A percentile compares a stretch with the other conserved stretches of the same genome.
Conservation (phyloP, 2,329 filamentous ascomycete species). For the Curvularia hawaiiensis region DNA sequence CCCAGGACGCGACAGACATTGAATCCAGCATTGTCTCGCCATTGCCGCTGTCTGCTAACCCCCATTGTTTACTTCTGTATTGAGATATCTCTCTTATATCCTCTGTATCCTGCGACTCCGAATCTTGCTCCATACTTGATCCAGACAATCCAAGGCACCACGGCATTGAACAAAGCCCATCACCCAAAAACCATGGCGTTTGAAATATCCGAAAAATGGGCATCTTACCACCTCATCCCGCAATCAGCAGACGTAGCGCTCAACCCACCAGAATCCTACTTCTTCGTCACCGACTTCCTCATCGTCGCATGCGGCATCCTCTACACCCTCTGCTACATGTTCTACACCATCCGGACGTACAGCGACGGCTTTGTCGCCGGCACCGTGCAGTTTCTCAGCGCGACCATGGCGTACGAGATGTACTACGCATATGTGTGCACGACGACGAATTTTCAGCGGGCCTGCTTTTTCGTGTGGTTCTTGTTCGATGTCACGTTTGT, state of each 20-base stretch:
- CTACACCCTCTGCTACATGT: slow-evolving; percentile 50
- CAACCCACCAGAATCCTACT: slow-evolving; percentile 47
- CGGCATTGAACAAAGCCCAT: neutral
- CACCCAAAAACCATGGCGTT: slow-evolving; percentile 35
- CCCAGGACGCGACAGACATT: neutral
- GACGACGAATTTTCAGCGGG: slow-evolving; percentile 39
- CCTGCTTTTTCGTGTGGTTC: slow-evolving; percentile 48
- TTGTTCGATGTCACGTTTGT: slow-evolving; percentile 46
- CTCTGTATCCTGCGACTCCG: neutral
- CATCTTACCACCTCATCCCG: slow-evolving; percentile 56
- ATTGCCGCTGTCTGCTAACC: neutral
- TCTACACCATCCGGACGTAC: slow-evolving; percentile 47
- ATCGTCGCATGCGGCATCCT: slow-evolving; percentile 49
- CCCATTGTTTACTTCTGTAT: neutral
- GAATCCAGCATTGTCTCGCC: neutral
- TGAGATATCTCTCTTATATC: neutral
- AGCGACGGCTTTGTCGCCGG: slow-evolving; percentile 45
- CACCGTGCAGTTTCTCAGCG: slow-evolving; percentile 36
- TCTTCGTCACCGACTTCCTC: slow-evolving; percentile 49
- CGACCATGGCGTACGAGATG: slow-evolving; percentile 48
- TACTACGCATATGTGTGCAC: slow-evolving; percentile 49
- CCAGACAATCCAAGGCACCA: neutral
- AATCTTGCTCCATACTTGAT: neutral
- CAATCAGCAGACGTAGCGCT: slow-evolving; percentile 56
- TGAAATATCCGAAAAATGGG: slow-evolving; percentile 37